A percentile compares a stretch with the other conserved stretches of the same genome.
Conservation (phyloP, 805 yeast genomes). For the Zygosaccharomyces pseudorouxii region DNA sequence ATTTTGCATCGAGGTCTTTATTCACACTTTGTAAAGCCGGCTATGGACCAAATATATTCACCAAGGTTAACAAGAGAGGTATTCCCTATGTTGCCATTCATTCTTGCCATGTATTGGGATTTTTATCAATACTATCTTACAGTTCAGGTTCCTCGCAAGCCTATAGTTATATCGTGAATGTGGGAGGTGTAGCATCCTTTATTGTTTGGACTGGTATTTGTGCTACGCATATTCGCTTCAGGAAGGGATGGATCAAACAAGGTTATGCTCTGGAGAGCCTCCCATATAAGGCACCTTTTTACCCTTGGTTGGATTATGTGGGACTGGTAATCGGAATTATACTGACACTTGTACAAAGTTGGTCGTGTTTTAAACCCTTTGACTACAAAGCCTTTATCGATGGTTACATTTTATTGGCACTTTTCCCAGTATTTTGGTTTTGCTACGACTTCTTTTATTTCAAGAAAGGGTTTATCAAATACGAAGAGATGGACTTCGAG, state of each 20-base stretch:
- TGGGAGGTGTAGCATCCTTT: conserved; percentile 64
- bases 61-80: conserved; percentile 50
- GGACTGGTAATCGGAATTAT: conserved; percentile 39
- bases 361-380: conserved; percentile 47
- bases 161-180: conserved; percentile 54
- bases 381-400: conserved; percentile 50
- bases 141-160: conserved; percentile 33
- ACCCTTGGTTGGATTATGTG: conserved; percentile 39
- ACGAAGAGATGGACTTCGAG: conserved; percentile 45
- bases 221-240: conserved; percentile 52
- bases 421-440: conserved; percentile 45
- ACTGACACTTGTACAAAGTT: conserved; percentile 45
- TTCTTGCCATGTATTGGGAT: conserved; percentile 50
- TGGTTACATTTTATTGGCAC: conserved; percentile 58
- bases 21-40: conserved; percentile 60
- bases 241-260: conserved; percentile 27
- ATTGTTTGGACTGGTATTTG: conserved; percentile 63
- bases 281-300: conserved; percentile 25
- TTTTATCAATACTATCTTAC: conserved; percentile 46
- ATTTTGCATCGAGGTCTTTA: conserved; percentile 63
- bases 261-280: conserved; percentile 2
- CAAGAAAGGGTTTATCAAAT: conserved; percentile 39
- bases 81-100: conserved; percentile 60
- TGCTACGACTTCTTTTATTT: conserved; percentile 39
- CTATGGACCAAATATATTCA: conserved; percentile 53